phyloP scores from a whole-genome alignment of 2,329 filamentous ascomycete genomes.

The Microdochium nivale region DNA sequence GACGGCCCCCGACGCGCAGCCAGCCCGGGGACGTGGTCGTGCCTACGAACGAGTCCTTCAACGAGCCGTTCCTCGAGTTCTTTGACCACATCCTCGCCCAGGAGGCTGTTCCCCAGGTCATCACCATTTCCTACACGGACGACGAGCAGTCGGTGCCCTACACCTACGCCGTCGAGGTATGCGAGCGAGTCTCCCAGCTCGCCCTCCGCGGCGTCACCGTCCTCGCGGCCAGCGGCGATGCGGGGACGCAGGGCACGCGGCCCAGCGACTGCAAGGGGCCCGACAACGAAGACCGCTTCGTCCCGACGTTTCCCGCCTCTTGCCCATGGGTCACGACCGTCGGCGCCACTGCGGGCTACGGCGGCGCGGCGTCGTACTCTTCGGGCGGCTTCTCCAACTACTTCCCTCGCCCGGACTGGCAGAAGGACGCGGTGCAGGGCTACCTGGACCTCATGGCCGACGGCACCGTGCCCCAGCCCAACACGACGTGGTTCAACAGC shows the following conservation, averaged over 20 bases:
- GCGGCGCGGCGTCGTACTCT: conserved; percentile 32
- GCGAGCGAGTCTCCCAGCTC: conserved; percentile 53
- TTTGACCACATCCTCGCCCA: conserved; percentile 47
- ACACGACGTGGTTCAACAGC: conserved; percentile 11
- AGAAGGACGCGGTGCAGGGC: conserved; percentile 27
- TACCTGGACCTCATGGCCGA: conserved; percentile 33
- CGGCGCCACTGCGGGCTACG: conserved; percentile 10
- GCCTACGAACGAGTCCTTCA: conserved; percentile 29
- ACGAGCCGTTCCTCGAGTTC: conserved; percentile 62
- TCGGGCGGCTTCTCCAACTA: conserved; percentile 44
- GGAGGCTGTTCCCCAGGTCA: conserved; percentile 45
- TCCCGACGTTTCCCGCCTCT: conserved; percentile 40
- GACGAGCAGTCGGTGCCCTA: conserved; percentile 53
- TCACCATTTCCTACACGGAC: conserved; percentile 61
- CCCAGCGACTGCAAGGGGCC: conserved; percentile 39
- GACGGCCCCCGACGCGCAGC: conserved; percentile 1
- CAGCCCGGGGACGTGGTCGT: background rate
- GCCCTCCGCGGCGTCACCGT: conserved; percentile 55
- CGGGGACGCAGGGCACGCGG: conserved; percentile 28
- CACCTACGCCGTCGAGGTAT: conserved; percentile 48
- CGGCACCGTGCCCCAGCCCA: conserved; percentile 7
- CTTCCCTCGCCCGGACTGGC: conserved; percentile 37
- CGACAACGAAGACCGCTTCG: conserved; percentile 33
- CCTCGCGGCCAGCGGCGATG: conserved; percentile 31
- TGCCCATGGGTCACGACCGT: conserved; percentile 28